phyloP scores from a whole-genome alignment of 2,329 filamentous ascomycete genomes.

The Curvularia spicifera region DNA sequence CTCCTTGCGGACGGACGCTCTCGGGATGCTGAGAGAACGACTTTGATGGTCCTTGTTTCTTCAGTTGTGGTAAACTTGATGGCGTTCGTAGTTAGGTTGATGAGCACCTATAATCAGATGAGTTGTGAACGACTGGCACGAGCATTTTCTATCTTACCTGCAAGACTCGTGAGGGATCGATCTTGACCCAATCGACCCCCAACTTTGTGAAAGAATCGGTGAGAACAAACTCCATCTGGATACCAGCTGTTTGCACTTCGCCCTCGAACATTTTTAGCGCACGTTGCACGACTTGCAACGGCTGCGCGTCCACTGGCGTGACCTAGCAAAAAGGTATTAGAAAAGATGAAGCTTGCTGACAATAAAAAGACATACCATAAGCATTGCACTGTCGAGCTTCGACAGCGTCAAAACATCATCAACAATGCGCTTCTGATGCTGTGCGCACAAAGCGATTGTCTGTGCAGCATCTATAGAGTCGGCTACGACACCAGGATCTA shows the following conservation, averaged over 20 bases:
- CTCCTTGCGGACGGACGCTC: conserved; percentile 57
- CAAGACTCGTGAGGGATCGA: conserved; percentile 76
- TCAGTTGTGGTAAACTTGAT: conserved; percentile 79
- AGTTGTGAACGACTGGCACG: conserved; percentile 1
- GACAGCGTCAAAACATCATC: conserved; percentile 56
- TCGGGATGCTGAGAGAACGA: conserved; percentile 69
- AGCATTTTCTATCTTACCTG: conserved; percentile 53
- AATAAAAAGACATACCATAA: conserved; percentile 56
- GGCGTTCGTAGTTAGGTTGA: conserved; percentile 81
- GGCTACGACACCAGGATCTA: conserved; percentile 57
- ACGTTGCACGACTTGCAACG: conserved; percentile 68
- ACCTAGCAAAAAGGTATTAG: conserved; percentile 46
- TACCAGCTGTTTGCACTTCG: conserved; percentile 72
- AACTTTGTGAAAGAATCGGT: conserved; percentile 66
- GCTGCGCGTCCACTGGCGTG: conserved; percentile 72
- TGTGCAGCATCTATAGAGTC: conserved; percentile 75
- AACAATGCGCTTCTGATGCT: conserved; percentile 72
- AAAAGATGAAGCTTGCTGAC: neutral
- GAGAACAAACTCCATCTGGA: conserved; percentile 69
- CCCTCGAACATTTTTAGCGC: conserved; percentile 80
- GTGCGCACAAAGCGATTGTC: conserved; percentile 77
- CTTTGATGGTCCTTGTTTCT: conserved; percentile 66
- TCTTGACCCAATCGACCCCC: conserved; percentile 69
- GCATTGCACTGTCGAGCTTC: conserved; percentile 74
- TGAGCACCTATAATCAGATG: conserved; percentile 61